Base-by-base conservation (phyloP, 345 rosid species). In the Nasturtium officinale region DNA sequence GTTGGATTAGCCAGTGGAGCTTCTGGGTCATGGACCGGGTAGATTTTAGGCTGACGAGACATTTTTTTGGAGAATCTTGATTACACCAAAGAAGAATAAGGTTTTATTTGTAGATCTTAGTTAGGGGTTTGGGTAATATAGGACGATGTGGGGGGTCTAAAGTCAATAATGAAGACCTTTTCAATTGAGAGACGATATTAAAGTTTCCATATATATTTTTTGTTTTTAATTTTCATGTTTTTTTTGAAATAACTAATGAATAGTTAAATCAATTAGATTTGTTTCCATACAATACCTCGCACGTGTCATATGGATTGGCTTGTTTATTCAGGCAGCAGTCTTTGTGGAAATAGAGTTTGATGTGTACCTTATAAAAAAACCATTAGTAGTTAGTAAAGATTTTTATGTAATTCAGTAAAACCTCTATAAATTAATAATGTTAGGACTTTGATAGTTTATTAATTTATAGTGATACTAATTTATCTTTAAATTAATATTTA, bases 21-120 rank as follows among this genome's bases (percentile, higher is more conserved):
- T 82, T 87, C 96, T 1, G 81, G 76, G 26, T 90, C 97, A 1
- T 57, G 79, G 9, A 80, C 67, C 0, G 98, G 98, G 54, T 90
- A 88, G 58, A 90, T 78, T 69, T 40, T 86, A 58, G 81, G 90
- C 13, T 79, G 90, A n/a, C 84, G 86, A 23, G 96, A 82, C 90
- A 85, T 15, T 81, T 15, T 15, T 37, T 63, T 54, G 59, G 51
- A 32, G 33, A 67, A 18, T 47, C 33, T 46, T 56, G 72, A 65
- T 65, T 7, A 67, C 29, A 59, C 35, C 33, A 46, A 18, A 46
- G 15, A 59, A 51, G 42, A 65, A 13, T 50, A 35, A 32, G 64
- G 21, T 9, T 63, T 60, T 20, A 66, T 67, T 43, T 29, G 21
- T 16, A 10, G 59, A 69, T 45, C 4, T 61, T 69, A 5, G 11